Conservation (phyloP, 1,139 yeast species). For the Oligophagozyma castellii region DNA sequence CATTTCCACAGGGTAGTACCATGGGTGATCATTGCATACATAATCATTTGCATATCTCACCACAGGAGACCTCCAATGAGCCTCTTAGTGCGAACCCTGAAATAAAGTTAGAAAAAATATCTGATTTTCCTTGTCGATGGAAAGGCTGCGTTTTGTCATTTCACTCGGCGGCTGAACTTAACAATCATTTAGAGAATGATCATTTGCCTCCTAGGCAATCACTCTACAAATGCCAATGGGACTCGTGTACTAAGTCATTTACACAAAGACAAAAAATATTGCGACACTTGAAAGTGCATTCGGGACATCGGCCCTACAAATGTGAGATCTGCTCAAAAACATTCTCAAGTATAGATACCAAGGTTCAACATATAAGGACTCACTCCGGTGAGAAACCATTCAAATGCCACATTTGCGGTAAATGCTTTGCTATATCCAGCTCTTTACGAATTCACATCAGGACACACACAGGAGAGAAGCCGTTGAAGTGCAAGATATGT, state of each 20-base stretch:
- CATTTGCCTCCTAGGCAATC: slow-evolving; percentile 71
- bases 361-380: slow-evolving; percentile 55
- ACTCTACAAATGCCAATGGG: slow-evolving; percentile 63
- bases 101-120: slow-evolving; percentile 1
- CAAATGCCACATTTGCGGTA: slow-evolving; percentile 52
- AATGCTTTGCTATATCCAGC: slow-evolving; percentile 45
- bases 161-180: slow-evolving; percentile 42
- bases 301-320: slow-evolving; percentile 63
- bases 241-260: slow-evolving; percentile 62
- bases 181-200: slow-evolving; percentile 48
- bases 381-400: slow-evolving; percentile 89
- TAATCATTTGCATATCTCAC: slow-evolving; percentile 7
- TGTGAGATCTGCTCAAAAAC: slow-evolving; percentile 54
- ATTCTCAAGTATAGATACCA: slow-evolving; percentile 46
- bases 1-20: slow-evolving; percentile 6
- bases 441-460: slow-evolving; percentile 55
- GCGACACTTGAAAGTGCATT: slow-evolving; percentile 80
- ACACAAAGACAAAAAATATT: slow-evolving; percentile 73
- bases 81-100: background rate
- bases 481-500: slow-evolving; percentile 72
- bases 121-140: slow-evolving; percentile 17
- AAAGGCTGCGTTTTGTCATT: slow-evolving; percentile 37
- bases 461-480: slow-evolving; percentile 87
- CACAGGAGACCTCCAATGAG: slow-evolving; percentile 1
- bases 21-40: slow-evolving; percentile 4